Evolutionary conservation across 306 rosid species (phyloP), one percentile per base, ranked within the genome.

Genomic region (Begonia masoniana): DNA sequence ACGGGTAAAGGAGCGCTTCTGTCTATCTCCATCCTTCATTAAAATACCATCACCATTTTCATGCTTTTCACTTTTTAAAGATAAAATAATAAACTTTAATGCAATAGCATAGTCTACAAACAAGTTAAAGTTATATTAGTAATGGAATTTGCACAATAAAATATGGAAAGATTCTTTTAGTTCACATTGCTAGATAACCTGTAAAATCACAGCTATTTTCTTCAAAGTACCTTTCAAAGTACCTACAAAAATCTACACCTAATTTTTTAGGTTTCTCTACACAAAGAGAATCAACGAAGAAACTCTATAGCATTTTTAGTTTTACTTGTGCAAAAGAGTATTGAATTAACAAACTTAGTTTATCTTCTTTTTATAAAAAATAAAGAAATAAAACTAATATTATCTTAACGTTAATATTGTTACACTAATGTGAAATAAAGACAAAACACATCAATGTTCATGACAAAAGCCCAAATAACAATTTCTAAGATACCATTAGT

Each of bases 21-120:
- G 75, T 47, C 67, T 55, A 39, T 64, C 70, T 75, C 56, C 68
- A 58, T 69, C 75, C 45, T 76, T 82, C 53, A 26, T 63, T 66
- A 85, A 69, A 41, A 59, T 43, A 65, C 55, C 74, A 43, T 72
- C 45, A 52, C 81, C 71, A 62, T 64, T 55, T 26, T 66, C 77
- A 71, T 64, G 60, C 58, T 67, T 69, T 47, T 74, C 69, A 69
- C 57, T 69, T 60, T 72, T 73, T 41, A 60, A 54, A 35, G 70
- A 69, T 69, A 62, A 67, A 48, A 26, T 59, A 51, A 61, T 31
- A 50, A 78, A 72, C 60, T 62, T 64, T 71, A 85, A 70, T 15
- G 85, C 95, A 55, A 73, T 69, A 16, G 84, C 75, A 71, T 82
- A 78, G 62, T 79, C 94, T 89, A 82, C 70, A 72, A 71, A 53